Conservation (phyloP, 306 rosid genomes). For the Medicago lupulina region DNA sequence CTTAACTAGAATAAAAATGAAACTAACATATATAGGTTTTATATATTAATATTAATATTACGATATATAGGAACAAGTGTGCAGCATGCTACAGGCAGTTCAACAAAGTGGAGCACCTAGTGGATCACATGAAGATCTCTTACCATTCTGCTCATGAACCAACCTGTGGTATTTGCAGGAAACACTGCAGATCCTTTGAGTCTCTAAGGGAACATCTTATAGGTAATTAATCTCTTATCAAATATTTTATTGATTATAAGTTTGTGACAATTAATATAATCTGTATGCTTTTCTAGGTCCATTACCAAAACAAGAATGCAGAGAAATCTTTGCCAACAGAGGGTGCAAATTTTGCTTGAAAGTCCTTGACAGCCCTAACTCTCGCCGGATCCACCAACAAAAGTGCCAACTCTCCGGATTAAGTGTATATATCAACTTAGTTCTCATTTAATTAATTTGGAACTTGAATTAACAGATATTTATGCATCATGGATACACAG, state of each 20-base stretch:
- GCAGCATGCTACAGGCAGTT: conserved; percentile 93
- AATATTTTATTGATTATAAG: conserved; percentile 1
- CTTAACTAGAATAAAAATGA: too few relatives aligned
- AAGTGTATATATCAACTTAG: conserved; percentile 52
- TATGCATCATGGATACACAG: too few relatives aligned
- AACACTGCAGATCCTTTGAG: conserved; percentile 94
- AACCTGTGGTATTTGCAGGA: conserved; percentile 79
- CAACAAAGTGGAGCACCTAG: conserved; percentile 89
- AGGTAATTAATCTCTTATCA: conserved; percentile 48
- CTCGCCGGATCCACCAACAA: conserved; percentile 79
- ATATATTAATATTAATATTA: background rate
- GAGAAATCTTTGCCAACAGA: conserved; percentile 62
- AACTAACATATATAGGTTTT: background rate
- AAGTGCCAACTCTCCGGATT: conserved; percentile 69
- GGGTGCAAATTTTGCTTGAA: conserved; percentile 94
- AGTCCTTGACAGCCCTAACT: conserved; percentile 76
- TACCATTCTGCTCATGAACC: conserved; percentile 96
- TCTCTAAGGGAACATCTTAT: conserved; percentile 93
- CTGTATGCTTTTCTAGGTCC: conserved; percentile 61
- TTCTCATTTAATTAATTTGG: background rate
- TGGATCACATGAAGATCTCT: conserved; percentile 94
- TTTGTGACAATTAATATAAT: background rate
- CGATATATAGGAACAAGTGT: conserved; percentile 76
- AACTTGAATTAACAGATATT: background rate
- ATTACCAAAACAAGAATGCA: conserved; percentile 90